Evolutionary conservation across 768 basidiomycete species (phyloP), one percentile per base, ranked within the genome.

Genomic region (Leccinellum rugosiceps): DNA sequence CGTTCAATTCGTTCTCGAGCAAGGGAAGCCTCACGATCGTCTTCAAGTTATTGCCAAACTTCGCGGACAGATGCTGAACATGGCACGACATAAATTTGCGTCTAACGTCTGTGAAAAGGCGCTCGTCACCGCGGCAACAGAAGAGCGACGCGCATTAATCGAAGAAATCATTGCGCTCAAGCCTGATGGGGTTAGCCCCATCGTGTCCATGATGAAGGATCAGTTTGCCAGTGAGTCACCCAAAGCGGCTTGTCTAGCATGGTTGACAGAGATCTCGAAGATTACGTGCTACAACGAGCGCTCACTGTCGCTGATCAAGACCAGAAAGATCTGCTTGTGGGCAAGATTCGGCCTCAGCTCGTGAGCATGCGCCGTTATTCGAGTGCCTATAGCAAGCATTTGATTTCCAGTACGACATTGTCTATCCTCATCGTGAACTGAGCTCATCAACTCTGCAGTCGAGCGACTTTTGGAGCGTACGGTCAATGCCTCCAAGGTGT

Each of bases 71-170:
- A 81, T 98, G 70, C 70, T 94, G 44, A 77, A 79, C 59, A 84
- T 95, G 80, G 83, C 92, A 1, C 83, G 86, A 52, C 92, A 93
- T 70, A 96, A 96, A 69, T 96, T 92, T 66, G 94, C 93, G 6
- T 97, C 94, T 6, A 98, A 99, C 66, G 96, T 98, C 19, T 90
- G 89, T 71, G 95, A 96, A 75, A 94, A 93, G 72, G 93, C 92
- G 6, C 79, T 96, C 34, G 71, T 85, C 28, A 84, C 79, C 32
- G 84, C 89, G 1, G 81, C 84, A 53, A 32, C 78, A 0, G 85
- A 87, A 10, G 86, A 80, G 59, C 86, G 92, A 46, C 81, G 80
- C 9, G 69, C 73, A 34, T 75, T 98, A 44, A 84, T 98, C 57
- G 85, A 92, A 26, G 95, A 97, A 72, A 84, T 98, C 55, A 82